These are phyloP conservation scores for Rugonectria rugulosa DNA, from an alignment of 2,329 filamentous ascomycete genomes.

Conservation along the genomic window DNA sequence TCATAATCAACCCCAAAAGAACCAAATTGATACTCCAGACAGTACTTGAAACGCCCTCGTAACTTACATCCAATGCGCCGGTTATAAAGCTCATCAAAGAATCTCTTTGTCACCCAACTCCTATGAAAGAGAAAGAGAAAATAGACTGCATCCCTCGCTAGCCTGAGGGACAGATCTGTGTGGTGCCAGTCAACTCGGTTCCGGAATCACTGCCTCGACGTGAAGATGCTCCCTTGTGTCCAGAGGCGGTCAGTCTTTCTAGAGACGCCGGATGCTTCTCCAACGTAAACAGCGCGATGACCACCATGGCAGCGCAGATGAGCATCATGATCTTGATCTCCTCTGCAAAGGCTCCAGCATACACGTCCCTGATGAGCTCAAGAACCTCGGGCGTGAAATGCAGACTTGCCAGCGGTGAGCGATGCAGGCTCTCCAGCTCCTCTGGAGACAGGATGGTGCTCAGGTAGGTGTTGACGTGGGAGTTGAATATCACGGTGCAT, in stretches of 20 bases:
- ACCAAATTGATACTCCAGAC: too few species aligned
- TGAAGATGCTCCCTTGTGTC: constrained; percentile 40
- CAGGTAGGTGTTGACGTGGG: constrained; percentile 49
- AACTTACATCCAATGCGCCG: background rate
- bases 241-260: constrained; percentile 39
- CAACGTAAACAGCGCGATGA: constrained; percentile 53
- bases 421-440: constrained; percentile 53
- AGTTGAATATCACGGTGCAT: constrained; percentile 66
- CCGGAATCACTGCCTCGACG: constrained; percentile 48
- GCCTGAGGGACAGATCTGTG: constrained; percentile 30
- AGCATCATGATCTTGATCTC: constrained; percentile 57
- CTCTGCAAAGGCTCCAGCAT: constrained; percentile 54
- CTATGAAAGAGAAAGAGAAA: background rate
- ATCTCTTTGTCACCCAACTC: background rate
- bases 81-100: background rate
- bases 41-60: background rate
- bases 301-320: constrained; percentile 51
- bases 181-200: constrained; percentile 46
- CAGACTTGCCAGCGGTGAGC: constrained; percentile 51
- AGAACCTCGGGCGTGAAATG: constrained; percentile 44
- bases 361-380: constrained; percentile 49
- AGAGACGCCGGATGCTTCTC: constrained; percentile 51
- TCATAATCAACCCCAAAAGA: background rate
- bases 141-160: constrained; percentile 6
- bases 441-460: constrained; percentile 43